These are phyloP conservation scores for Elongisporangium prolatum DNA, from an alignment of 352 stramenopile genomes.

Conservation along the genomic window DNA sequence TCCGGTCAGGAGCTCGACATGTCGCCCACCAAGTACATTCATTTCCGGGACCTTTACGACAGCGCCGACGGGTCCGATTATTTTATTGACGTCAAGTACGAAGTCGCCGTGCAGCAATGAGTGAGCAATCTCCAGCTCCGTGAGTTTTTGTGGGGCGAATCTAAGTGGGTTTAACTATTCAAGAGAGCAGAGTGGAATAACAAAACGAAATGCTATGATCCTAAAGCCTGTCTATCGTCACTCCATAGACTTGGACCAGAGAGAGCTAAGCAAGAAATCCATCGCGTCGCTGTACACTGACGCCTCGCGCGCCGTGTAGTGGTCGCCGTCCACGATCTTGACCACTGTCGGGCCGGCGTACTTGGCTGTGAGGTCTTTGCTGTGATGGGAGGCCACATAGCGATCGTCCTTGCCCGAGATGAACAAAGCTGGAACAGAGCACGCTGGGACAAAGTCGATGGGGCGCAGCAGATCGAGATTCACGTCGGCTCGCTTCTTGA, in stretches of 20 bases:
- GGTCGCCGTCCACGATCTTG: slow-evolving; percentile 51
- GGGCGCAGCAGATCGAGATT: slow-evolving; percentile 62
- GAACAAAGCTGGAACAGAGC: slow-evolving; percentile 68
- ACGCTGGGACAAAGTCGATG: slow-evolving; percentile 66
- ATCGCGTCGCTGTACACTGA: slow-evolving; percentile 47
- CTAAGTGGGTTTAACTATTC: background rate
- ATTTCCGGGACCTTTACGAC: slow-evolving; percentile 58
- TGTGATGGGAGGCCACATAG: slow-evolving; percentile 67
- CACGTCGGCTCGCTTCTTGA: slow-evolving; percentile 73
- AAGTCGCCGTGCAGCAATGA: slow-evolving; percentile 26
- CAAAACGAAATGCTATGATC: background rate
- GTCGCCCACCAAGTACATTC: slow-evolving; percentile 49
- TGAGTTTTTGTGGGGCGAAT: background rate
- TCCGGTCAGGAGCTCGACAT: slow-evolving; percentile 35
- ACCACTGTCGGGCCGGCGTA: slow-evolving; percentile 59
- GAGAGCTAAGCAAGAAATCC: slow-evolving; percentile 52
- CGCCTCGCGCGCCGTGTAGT: slow-evolving; percentile 47
- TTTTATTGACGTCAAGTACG: slow-evolving; percentile 71
- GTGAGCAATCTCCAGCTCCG: background rate
- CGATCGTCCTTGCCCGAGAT: slow-evolving; percentile 55
- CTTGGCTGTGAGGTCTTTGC: slow-evolving; percentile 46
- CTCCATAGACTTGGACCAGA: slow-evolving; percentile 28
- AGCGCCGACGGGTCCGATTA: slow-evolving; percentile 47
- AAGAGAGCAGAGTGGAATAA: background rate
- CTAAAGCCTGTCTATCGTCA: slow-evolving; percentile 1